Percentiles rank a stretch among this genome's conserved stretches.
These are phyloP conservation scores for Raphanus hybrid DNA, from an alignment of 441 rosid genomes.

Conservation along the genomic window DNA sequence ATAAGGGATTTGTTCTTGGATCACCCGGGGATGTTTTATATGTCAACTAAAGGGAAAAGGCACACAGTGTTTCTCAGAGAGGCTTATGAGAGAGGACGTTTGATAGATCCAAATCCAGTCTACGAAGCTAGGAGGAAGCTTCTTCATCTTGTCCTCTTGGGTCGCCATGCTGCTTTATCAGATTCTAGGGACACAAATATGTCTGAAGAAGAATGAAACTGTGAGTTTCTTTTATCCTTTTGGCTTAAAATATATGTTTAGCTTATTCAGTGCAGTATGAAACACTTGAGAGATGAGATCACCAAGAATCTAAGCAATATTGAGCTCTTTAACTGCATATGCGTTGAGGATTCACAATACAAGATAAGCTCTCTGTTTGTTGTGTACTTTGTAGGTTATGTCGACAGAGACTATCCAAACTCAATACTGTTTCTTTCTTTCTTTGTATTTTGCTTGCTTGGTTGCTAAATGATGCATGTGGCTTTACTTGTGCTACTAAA, in stretches of 20 bases:
- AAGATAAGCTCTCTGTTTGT: conserved; percentile 23
- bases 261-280: conserved; percentile 12
- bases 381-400: conserved; percentile 14
- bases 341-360: neutral
- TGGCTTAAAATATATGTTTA: neutral
- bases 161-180: conserved; percentile 55
- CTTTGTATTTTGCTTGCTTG: conserved; percentile 32
- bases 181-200: conserved; percentile 36
- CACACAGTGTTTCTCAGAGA: conserved; percentile 89
- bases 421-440: conserved; percentile 22
- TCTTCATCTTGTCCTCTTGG: conserved; percentile 77
- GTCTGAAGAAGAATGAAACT: conserved; percentile 40
- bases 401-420: conserved; percentile 25
- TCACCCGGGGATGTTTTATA: conserved; percentile 84
- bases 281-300: conserved; percentile 16
- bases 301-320: conserved; percentile 17
- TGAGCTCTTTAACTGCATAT: conserved; percentile 3
- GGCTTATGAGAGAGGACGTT: conserved; percentile 73
- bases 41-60: conserved; percentile 80
- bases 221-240: neutral
- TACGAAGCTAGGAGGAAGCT: conserved; percentile 75
- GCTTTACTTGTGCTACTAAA: conserved; percentile 35
- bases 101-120: conserved; percentile 70
- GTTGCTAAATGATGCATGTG: conserved; percentile 35
- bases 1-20: conserved; percentile 83